Base-by-base conservation (phyloP, 495 filamentous ascomycete genomes). In the Podospora sp. region DNA sequence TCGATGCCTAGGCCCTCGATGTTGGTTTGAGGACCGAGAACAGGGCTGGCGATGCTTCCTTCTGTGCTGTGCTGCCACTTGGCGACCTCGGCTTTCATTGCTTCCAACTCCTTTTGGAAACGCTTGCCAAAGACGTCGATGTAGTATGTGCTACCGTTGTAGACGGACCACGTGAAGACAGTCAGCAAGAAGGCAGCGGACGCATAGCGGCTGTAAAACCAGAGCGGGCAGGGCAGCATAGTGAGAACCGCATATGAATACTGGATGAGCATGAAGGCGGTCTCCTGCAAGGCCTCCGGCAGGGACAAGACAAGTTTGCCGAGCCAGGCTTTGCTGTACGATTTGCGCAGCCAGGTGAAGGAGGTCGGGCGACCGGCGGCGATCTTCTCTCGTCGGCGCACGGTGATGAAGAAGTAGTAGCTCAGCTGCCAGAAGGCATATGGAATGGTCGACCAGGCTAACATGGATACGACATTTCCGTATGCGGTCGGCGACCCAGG, bases 101-200 rank as follows among this genome's bases (percentile, higher is more conserved):
- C 86, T 76, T 98, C 96, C 22, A 99, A 83, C 78, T 99, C 96
- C 75, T 93, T 96, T 82, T 98, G 92, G 82, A 98, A 98, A 6
- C 93, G 88, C 74, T 90, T 97, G 64, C 95, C 95, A 70, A 97
- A 99, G 16, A 97, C 90, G 70, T 99, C 95, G 75, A 98, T 97
- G 76, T 99, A 99, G 76, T 91, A 99, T 16, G 93, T 97, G 25
- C 93, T 92, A 27, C 95, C 95, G 69, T 99, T 99, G 77, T 97
- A 92, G 59, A 97, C 87, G 71, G 90, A 93, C 93, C 94, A 96
- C 35, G 86, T 78, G 72, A 97, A 98, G 21, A 99, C 86, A 9
- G 85, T 81, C 6, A 89, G 78, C 62, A 99, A 81, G 80, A 97
- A 97, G 0, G 75, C 65, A 1, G 88, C 89, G 52, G 91, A 94